Evolutionary conservation across 805 yeast genomes (phyloP), one percentile per base, ranked within the genome.

Genomic region (Schizosaccharomyces pombe): DNA sequence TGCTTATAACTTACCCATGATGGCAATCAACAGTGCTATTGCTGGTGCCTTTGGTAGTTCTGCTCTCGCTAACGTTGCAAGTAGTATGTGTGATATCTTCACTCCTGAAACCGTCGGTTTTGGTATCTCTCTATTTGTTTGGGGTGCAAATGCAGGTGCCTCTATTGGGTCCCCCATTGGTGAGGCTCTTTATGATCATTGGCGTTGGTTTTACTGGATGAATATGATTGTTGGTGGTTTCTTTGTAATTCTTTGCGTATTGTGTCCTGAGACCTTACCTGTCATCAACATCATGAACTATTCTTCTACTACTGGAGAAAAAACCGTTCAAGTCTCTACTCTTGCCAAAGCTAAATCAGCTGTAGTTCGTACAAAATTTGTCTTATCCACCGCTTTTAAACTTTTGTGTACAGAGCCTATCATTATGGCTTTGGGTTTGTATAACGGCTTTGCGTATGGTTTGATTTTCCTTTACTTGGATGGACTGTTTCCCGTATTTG

Each of bases 171-270:
- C 93, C n/a, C 76, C 82, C 56, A 72, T 75, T 55, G 81, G 84
- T 57, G 76, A 78, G 0, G 75, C 78, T 33, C 73, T 69, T 30
- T 70, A 72, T 58, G 61, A 68, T 9, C 80, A 85, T n/a, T 85
- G 93, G 91, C 72, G 93, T 64, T 82, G 91, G 89, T 74, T 82
- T n/a, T 72, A 72, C 57, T 83, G 82, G 64, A 69, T 82, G 55
- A 72, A 79, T 2, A 93, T 84, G 59, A 76, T 82, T 52, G 65
- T 80, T 62, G 73, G 74, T 1, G 65, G 75, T 2, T 68, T 74
- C n/a, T 58, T 70, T 1, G 61, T 73, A 1, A 57, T 68, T 8
- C 62, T 71, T 16, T 56, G 34, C 26, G 9, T 32, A 11, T 6
- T 49, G 5, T 11, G 28, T 5, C 53, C 53, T 19, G 53, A 49